Percentiles rank a stretch among this genome's conserved stretches.
Conservation (phyloP, 176 grass and related monocot species). For the Oropetium thomaeum region DNA sequence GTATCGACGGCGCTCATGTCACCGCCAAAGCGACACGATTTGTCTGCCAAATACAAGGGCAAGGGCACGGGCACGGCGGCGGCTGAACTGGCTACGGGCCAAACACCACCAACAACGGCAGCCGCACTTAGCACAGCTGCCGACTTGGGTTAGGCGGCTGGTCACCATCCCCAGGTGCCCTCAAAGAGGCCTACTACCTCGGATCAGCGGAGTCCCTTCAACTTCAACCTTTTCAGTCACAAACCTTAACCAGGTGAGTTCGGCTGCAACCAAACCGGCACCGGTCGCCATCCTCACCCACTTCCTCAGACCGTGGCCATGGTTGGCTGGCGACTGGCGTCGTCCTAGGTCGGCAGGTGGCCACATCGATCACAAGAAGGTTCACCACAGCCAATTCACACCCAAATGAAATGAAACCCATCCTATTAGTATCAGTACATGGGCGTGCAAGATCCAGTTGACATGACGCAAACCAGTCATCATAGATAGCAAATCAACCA, state of each 20-base stretch:
- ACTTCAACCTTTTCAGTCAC: background rate
- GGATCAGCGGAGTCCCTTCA: background rate
- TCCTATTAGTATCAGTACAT: too few species aligned
- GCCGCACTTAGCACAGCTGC: too few species aligned
- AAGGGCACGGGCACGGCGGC: too few species aligned
- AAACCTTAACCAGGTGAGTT: background rate
- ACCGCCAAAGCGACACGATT: background rate
- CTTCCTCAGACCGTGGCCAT: background rate
- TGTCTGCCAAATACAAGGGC: constrained; percentile 10
- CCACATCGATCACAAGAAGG: constrained; percentile 17
- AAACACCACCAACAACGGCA: background rate
- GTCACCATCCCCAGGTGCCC: constrained; percentile 42
- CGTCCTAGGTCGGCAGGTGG: constrained; percentile 23
- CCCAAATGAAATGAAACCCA: background rate
- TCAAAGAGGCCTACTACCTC: background rate
- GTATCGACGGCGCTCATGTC: too few species aligned
- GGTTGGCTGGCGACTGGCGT: background rate
- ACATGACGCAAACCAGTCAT: constrained; percentile 20
- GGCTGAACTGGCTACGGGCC: background rate
- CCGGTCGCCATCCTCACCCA: background rate
- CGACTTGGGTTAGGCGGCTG: constrained; percentile 4
- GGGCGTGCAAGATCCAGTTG: background rate
- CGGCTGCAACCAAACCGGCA: background rate
- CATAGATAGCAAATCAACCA: background rate
- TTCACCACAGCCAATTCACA: background rate